Evolutionary conservation across 352 stramenopile genomes (phyloP).

Genomic region (Thalassiosira exigua): DNA sequence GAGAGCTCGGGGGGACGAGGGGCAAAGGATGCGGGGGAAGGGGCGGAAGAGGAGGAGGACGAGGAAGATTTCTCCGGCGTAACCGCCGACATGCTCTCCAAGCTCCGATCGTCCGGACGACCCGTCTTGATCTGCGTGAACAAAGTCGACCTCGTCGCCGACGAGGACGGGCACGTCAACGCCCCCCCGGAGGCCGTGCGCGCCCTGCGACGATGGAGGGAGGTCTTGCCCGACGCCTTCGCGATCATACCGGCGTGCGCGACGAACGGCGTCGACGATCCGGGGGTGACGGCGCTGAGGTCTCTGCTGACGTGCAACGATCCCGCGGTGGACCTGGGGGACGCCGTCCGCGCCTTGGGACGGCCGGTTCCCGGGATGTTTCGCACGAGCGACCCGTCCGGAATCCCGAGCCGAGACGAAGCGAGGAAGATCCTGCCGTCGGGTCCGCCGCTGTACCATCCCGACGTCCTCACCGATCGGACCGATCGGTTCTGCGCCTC

Average conservation of each 20-base stretch:
- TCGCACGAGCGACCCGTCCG: constrained; percentile 38
- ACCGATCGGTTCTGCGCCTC: constrained; percentile 77
- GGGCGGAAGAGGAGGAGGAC: constrained; percentile 3
- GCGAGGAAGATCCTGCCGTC: constrained; percentile 61
- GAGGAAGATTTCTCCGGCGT: constrained; percentile 20
- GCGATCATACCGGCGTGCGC: constrained; percentile 76
- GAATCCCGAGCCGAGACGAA: constrained; percentile 55
- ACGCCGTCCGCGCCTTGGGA: constrained; percentile 64
- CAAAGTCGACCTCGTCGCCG: constrained; percentile 81
- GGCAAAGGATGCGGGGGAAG: constrained; percentile 14
- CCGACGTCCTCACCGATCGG: constrained; percentile 77
- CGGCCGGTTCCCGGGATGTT: constrained; percentile 80
- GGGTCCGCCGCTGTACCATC: constrained; percentile 73
- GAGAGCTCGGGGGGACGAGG: constrained; percentile 72
- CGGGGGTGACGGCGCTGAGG: constrained; percentile 58
- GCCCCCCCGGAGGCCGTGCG: constrained; percentile 27
- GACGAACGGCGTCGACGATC: constrained; percentile 52
- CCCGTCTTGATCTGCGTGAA: constrained; percentile 83
- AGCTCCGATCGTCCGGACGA: constrained; percentile 54
- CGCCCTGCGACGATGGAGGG: constrained; percentile 69
- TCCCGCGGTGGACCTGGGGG: constrained; percentile 65
- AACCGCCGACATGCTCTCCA: constrained; percentile 64
- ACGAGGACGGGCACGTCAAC: constrained; percentile 13
- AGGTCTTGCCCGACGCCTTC: constrained; percentile 71
- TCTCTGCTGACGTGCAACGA: constrained; percentile 44